A percentile compares a stretch with the other conserved stretches of the same genome.
Conservation (phyloP, 768 basidiomycete genomes). For the Melanogaster broomeanus region DNA sequence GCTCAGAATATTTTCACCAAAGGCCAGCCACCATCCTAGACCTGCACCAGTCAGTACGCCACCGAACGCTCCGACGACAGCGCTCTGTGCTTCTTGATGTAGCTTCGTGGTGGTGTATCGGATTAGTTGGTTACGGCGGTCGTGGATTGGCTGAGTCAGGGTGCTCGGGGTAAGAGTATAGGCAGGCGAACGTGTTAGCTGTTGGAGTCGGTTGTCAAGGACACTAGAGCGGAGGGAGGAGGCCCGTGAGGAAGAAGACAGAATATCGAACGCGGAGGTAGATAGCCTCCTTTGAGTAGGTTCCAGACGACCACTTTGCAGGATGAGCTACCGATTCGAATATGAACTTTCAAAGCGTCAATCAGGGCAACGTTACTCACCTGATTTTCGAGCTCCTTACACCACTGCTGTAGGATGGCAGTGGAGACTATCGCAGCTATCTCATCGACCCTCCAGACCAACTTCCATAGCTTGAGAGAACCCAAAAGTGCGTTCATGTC, state of each 20-base stretch:
- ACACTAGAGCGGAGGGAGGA: conserved; percentile 48
- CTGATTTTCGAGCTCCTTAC: conserved; percentile 50
- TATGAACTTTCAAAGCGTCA: background rate
- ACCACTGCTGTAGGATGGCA: conserved; percentile 38
- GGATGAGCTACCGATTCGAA: conserved; percentile 49
- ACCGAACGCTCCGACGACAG: conserved; percentile 50
- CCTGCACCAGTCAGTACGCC: conserved; percentile 51
- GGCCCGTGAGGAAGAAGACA: conserved; percentile 32
- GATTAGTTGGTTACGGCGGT: conserved; percentile 55
- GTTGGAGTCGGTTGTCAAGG: conserved; percentile 58
- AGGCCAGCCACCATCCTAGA: conserved; percentile 56
- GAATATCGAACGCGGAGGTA: conserved; percentile 40
- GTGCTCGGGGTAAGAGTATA: conserved; percentile 45
- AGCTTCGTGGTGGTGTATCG: conserved; percentile 56
- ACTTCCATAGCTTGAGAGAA: conserved; percentile 40
- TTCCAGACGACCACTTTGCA: conserved; percentile 62
- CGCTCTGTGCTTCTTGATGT: conserved; percentile 64
- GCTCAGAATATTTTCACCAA: conserved; percentile 40
- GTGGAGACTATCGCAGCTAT: conserved; percentile 35
- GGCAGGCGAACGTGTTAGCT: conserved; percentile 48
- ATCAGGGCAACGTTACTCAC: conserved; percentile 26
- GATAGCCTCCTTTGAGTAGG: conserved; percentile 46
- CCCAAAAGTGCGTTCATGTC: conserved; percentile 33
- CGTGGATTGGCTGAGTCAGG: conserved; percentile 51
- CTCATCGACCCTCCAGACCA: conserved; percentile 43